These are phyloP conservation scores for Mycosphaerelloides madeirae DNA, from an alignment of 2,329 filamentous ascomycete genomes.

Conservation along the genomic window DNA sequence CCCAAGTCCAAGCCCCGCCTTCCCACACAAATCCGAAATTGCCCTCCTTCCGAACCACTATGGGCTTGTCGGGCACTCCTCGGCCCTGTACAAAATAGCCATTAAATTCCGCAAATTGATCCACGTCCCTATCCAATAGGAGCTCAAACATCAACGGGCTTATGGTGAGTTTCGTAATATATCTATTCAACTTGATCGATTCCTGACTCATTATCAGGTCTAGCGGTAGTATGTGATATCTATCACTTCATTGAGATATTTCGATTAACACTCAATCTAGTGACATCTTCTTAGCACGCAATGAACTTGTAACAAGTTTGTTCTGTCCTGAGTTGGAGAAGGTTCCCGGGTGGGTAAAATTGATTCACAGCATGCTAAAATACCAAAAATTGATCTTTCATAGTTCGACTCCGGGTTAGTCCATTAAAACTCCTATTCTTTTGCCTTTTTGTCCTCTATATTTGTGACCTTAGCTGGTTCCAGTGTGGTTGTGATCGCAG, in stretches of 20 bases:
- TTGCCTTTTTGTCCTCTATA: too few species aligned
- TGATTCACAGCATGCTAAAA: neutral
- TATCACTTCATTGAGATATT: too few species aligned
- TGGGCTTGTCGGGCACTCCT: too few species aligned
- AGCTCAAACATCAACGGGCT: neutral
- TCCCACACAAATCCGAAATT: too few species aligned
- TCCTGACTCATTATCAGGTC: neutral
- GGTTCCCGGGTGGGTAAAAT: neutral
- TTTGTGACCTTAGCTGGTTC: too few species aligned
- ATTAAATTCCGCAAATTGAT: neutral
- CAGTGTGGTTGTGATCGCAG: too few species aligned
- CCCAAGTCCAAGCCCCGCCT: too few species aligned
- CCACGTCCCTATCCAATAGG: neutral
- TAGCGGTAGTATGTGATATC: too few species aligned
- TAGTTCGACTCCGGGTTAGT: neutral
- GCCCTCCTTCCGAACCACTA: too few species aligned
- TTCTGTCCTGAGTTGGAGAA: neutral
- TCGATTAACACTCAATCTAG: too few species aligned
- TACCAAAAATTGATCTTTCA: neutral
- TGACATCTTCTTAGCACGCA: constrained; percentile 3
- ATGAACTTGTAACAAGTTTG: neutral
- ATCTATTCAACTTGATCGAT: neutral
- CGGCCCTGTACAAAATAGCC: too few species aligned
- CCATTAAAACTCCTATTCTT: too few species aligned
- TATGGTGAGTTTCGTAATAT: neutral